phyloP scores from a whole-genome alignment of 805 yeast species.

The Vanderwaltozyma verrucispora region DNA sequence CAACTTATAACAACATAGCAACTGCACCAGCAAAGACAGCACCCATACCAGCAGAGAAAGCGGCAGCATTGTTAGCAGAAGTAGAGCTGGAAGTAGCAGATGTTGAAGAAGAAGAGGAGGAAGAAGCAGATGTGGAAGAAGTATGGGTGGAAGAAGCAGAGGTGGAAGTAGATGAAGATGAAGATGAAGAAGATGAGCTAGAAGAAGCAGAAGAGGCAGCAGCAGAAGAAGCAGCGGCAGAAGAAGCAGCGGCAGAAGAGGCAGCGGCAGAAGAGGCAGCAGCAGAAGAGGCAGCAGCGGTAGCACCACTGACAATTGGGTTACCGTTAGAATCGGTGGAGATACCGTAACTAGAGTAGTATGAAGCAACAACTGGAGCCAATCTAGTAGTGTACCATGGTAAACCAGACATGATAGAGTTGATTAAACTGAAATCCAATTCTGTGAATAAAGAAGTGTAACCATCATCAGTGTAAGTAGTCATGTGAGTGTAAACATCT shows the following conservation, averaged over 20 bases:
- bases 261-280: slow-evolving; percentile 4
- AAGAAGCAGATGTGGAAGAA: background rate
- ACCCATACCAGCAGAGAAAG: slow-evolving; percentile 2
- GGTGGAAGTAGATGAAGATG: slow-evolving; percentile 5
- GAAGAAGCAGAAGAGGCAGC: slow-evolving; percentile 8
- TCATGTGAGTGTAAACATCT: slow-evolving; percentile 17
- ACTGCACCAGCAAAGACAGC: slow-evolving; percentile 3
- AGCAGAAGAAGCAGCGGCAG: slow-evolving; percentile 3
- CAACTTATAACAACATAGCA: slow-evolving; percentile 3
- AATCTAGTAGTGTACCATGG: slow-evolving; percentile 30
- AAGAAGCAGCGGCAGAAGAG: slow-evolving; percentile 4
- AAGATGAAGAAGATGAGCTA: slow-evolving; percentile 5
- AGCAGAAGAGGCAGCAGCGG: slow-evolving; percentile 5
- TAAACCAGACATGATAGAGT: slow-evolving; percentile 24
- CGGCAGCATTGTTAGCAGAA: slow-evolving; percentile 1
- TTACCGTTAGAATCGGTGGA: slow-evolving; percentile 7
- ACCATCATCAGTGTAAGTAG: slow-evolving; percentile 28
- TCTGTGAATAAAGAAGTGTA: slow-evolving; percentile 27
- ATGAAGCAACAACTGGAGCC: slow-evolving; percentile 12
- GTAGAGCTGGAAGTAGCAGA: background rate
- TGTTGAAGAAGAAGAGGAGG: slow-evolving; percentile 1
- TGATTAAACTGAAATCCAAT: slow-evolving; percentile 24
- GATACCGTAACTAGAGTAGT: slow-evolving; percentile 8
- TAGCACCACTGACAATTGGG: slow-evolving; percentile 3
- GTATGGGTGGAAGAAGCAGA: background rate